A percentile compares a stretch with the other conserved stretches of the same genome.
Evolutionary conservation across 441 rosid species (phyloP).

Genomic region (Erysimum cheiri): DNA sequence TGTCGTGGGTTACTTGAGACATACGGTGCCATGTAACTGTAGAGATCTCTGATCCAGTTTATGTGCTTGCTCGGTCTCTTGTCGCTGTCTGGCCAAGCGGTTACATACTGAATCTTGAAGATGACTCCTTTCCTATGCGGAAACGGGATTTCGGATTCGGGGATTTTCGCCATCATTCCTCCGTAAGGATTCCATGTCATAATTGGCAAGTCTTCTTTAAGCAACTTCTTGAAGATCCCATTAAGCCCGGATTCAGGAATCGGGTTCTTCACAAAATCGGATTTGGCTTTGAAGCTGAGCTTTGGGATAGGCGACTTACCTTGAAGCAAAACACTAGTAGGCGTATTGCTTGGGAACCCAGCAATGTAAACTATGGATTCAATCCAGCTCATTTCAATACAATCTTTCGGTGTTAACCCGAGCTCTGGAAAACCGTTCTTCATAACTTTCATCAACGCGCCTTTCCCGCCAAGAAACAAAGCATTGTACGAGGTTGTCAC

Average conservation of each 20-base stretch:
- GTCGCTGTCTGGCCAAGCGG: slow-evolving; percentile 48
- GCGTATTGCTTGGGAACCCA: slow-evolving; percentile 47
- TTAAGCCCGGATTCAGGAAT: slow-evolving; percentile 54
- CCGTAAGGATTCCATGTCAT: slow-evolving; percentile 66
- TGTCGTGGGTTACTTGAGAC: slow-evolving; percentile 63
- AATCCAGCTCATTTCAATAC: slow-evolving; percentile 66
- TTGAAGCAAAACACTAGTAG: slow-evolving; percentile 58
- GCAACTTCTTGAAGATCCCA: slow-evolving; percentile 54
- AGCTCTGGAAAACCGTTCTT: slow-evolving; percentile 56
- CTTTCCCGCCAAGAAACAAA: slow-evolving; percentile 60
- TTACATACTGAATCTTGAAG: slow-evolving; percentile 48
- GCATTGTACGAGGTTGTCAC: slow-evolving; percentile 49
- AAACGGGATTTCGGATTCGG: slow-evolving; percentile 51
- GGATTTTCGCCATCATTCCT: slow-evolving; percentile 60
- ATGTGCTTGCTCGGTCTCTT: slow-evolving; percentile 34
- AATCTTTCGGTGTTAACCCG: slow-evolving; percentile 54
- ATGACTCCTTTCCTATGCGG: slow-evolving; percentile 60
- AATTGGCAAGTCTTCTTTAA: slow-evolving; percentile 52
- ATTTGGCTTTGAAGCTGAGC: slow-evolving; percentile 65
- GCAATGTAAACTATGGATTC: slow-evolving; percentile 58
- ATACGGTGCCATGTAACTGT: slow-evolving; percentile 58
- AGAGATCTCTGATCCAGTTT: slow-evolving; percentile 51
- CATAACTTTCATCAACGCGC: slow-evolving; percentile 45
- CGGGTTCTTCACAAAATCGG: slow-evolving; percentile 55
- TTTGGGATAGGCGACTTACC: slow-evolving; percentile 52